Evolutionary conservation across 352 stramenopile species (phyloP).

Genomic region (Blastocystis sp.): DNA sequence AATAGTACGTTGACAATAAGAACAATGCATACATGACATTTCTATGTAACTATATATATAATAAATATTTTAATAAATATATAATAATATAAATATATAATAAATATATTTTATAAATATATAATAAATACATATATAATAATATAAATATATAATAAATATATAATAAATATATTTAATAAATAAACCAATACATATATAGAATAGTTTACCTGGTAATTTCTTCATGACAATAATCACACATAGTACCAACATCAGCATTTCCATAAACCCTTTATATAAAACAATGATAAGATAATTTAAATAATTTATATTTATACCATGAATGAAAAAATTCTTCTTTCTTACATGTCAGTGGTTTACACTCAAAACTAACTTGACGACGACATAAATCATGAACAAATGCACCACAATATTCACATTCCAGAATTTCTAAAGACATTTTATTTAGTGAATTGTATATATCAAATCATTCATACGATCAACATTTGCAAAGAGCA

Average conservation of each 20-base stretch:
- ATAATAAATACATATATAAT: too few species aligned
- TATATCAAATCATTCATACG: too few species aligned
- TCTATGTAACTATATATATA: constrained; percentile 30
- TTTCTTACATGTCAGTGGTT: constrained; percentile 33
- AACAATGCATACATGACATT: constrained; percentile 23
- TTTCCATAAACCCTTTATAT: constrained; percentile 21
- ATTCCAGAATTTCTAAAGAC: constrained; percentile 31
- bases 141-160: too few species aligned
- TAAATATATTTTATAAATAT: too few species aligned
- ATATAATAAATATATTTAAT: too few species aligned
- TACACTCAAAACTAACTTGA: constrained; percentile 32
- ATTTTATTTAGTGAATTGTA: too few species aligned
- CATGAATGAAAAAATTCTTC: constrained; percentile 19
- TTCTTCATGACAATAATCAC: constrained; percentile 32
- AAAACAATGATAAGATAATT: not conserved
- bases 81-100: too few species aligned
- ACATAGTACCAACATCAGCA: constrained; percentile 32
- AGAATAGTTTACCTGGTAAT: too few species aligned
- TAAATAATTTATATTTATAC: too few species aligned
- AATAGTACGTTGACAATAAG: constrained; percentile 31
- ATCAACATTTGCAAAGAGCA: too few species aligned
- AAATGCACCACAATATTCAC: constrained; percentile 33
- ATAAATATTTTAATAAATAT: too few species aligned
- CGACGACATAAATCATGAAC: constrained; percentile 22
- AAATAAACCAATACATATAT: too few species aligned